Percentiles rank a stretch among this genome's conserved stretches.
These are phyloP conservation scores for Tricholoma hemisulphureum DNA, from an alignment of 768 basidiomycete species.

Conservation along the genomic window DNA sequence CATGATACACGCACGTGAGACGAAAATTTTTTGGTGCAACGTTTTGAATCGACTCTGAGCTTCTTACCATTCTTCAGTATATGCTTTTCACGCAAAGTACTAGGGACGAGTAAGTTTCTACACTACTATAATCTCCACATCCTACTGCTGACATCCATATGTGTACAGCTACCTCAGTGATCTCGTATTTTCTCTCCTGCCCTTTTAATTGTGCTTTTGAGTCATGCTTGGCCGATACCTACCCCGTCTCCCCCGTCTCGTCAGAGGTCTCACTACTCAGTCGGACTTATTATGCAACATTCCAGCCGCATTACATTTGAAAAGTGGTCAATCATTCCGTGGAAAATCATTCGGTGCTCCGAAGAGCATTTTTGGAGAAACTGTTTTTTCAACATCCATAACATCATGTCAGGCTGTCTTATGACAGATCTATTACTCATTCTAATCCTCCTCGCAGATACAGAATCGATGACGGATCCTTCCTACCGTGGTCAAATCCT, in stretches of 20 bases:
- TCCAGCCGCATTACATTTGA: constrained; percentile 88
- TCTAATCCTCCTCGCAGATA: constrained; percentile 57
- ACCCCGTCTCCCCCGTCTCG: constrained; percentile 46
- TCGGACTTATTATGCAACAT: constrained; percentile 43
- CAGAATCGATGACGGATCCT: constrained; percentile 99
- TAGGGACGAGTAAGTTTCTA: constrained; percentile 78
- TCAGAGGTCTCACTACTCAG: constrained; percentile 69
- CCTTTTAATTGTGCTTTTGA: constrained; percentile 28
- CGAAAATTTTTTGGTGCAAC: not conserved
- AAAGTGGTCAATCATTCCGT: constrained; percentile 88
- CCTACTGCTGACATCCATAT: constrained; percentile 21
- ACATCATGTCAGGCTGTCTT: constrained; percentile 75
- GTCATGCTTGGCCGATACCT: constrained; percentile 61
- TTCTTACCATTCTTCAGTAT: constrained; percentile 29
- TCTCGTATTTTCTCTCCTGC: constrained; percentile 78
- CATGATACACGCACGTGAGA: too few relatives aligned
- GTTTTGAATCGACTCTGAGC: not conserved
- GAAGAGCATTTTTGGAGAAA: constrained; percentile 89
- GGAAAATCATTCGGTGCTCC: constrained; percentile 90
- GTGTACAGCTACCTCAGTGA: constrained; percentile 78
- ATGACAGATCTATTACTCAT: not conserved
- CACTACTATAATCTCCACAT: not conserved
- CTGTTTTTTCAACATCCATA: constrained; percentile 98
- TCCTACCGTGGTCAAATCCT: constrained; percentile 98
- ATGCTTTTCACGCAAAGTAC: constrained; percentile 88